Percentiles rank a stretch among this genome's conserved stretches.
Conservation (phyloP, 2,329 filamentous ascomycete genomes). For the Scedosporium minutisporum region DNA sequence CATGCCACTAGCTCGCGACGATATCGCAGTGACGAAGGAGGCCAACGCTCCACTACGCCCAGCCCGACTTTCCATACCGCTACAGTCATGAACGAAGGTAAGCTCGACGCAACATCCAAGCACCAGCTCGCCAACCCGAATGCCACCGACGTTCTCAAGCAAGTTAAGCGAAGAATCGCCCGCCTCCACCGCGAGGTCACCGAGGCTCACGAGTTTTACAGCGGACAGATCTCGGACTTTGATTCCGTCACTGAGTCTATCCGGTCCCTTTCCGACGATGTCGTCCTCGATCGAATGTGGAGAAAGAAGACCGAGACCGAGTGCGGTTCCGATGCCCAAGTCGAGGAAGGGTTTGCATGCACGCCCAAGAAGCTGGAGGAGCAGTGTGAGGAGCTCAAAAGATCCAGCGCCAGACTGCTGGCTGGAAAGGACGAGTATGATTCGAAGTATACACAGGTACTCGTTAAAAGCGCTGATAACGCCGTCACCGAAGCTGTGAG, state of each 20-base stretch:
- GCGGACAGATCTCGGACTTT: constrained; percentile 14
- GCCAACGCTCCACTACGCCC: no score
- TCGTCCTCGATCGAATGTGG: constrained; percentile 18
- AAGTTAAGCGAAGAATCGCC: constrained; percentile 5
- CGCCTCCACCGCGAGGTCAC: constrained; percentile 16
- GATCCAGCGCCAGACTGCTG: neutral
- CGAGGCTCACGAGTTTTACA: constrained; percentile 15
- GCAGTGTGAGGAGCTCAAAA: neutral
- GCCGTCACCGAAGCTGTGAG: neutral
- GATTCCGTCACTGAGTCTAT: constrained; percentile 15
- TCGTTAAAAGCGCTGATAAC: neutral
- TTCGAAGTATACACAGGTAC: neutral
- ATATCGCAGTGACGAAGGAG: no score
- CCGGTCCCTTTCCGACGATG: constrained; percentile 13
- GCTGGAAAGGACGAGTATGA: constrained; percentile 1
- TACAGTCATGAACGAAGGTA: no score
- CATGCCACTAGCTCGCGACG: neutral
- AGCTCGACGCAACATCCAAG: no score
- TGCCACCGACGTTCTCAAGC: neutral
- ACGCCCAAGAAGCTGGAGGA: neutral
- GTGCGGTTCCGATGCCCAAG: constrained; percentile 4
- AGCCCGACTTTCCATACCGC: no score
- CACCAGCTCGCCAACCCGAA: neutral
- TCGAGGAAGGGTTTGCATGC: constrained; percentile 7
- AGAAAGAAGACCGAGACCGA: constrained; percentile 14